Conservation (phyloP, 2,329 filamentous ascomycete species). For the Colletotrichum orchidophilum region DNA sequence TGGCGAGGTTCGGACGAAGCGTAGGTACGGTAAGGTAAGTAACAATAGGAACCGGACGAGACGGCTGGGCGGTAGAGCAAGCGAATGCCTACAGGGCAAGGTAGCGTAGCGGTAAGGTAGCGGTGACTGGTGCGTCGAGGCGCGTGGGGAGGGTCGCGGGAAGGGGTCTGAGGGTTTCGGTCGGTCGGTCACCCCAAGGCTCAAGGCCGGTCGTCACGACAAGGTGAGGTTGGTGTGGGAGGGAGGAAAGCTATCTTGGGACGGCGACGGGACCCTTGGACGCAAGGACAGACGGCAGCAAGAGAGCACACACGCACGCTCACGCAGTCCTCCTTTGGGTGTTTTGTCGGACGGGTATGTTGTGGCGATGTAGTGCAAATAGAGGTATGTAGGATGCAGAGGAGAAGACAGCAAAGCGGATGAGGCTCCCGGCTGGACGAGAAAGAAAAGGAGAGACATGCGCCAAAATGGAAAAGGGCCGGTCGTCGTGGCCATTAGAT, state of each 20-base stretch:
- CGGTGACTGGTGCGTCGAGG: not conserved
- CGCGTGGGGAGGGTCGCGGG: conserved; percentile 5
- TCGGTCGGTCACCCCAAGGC: not conserved
- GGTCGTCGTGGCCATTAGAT: not conserved
- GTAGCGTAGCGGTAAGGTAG: not conserved
- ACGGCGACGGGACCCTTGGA: not conserved
- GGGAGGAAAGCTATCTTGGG: not conserved
- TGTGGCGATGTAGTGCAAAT: not conserved
- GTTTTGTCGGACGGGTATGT: not conserved
- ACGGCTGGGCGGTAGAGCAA: conserved; percentile 26
- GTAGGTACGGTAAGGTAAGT: conserved; percentile 1
- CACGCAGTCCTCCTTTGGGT: not conserved
- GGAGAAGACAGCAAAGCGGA: not conserved
- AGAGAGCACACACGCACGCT: too few relatives aligned
- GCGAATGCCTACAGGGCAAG: conserved; percentile 23
- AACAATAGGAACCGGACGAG: not conserved
- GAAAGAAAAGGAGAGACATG: conserved; percentile 20
- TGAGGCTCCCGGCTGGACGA: not conserved
- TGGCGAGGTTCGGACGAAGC: conserved; percentile 32
- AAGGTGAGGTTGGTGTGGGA: not conserved
- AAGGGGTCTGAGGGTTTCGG: conserved; percentile 17
- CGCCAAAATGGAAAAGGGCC: not conserved
- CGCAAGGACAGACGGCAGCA: not conserved
- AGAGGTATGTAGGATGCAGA: not conserved
- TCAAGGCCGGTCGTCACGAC: not conserved